These are phyloP conservation scores for Aurinia saxatilis DNA, from an alignment of 345 rosid species.

Conservation along the genomic window DNA sequence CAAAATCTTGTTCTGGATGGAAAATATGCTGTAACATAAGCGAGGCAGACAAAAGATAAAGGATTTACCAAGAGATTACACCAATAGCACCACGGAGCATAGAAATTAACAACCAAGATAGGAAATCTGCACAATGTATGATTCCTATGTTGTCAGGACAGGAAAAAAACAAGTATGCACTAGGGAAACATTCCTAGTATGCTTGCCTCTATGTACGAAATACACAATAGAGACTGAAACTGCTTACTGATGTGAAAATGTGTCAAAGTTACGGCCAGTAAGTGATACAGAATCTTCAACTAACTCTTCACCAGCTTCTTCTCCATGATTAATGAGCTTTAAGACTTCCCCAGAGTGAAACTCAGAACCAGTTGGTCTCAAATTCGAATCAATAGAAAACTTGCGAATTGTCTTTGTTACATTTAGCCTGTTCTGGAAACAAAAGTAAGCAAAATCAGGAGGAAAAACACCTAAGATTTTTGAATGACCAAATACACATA, in stretches of 20 bases:
- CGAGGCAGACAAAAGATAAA: constrained; percentile 6
- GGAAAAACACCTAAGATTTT: background rate
- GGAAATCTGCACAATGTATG: constrained; percentile 59
- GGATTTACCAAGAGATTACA: constrained; percentile 82
- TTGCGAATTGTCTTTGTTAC: constrained; percentile 90
- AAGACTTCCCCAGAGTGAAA: constrained; percentile 59
- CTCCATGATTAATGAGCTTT: constrained; percentile 73
- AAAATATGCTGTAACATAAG: background rate
- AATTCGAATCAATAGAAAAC: constrained; percentile 73
- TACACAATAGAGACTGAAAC: constrained; percentile 6
- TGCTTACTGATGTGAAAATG: constrained; percentile 66
- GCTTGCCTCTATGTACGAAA: background rate
- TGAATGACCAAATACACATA: background rate
- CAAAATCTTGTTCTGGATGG: background rate
- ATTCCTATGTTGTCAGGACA: constrained; percentile 12
- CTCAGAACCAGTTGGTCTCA: constrained; percentile 81
- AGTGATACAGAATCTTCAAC: constrained; percentile 60
- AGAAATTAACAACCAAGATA: constrained; percentile 84
- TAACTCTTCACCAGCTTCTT: constrained; percentile 55
- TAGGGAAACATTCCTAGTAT: background rate
- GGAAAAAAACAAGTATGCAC: constrained; percentile 6
- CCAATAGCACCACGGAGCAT: constrained; percentile 98
- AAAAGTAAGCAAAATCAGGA: constrained; percentile 25
- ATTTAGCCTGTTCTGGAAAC: constrained; percentile 93
- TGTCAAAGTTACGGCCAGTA: constrained; percentile 59